Evolutionary conservation across 441 rosid species (phyloP), one percentile per base, ranked within the genome.

Genomic region (Jatropha podagrica): DNA sequence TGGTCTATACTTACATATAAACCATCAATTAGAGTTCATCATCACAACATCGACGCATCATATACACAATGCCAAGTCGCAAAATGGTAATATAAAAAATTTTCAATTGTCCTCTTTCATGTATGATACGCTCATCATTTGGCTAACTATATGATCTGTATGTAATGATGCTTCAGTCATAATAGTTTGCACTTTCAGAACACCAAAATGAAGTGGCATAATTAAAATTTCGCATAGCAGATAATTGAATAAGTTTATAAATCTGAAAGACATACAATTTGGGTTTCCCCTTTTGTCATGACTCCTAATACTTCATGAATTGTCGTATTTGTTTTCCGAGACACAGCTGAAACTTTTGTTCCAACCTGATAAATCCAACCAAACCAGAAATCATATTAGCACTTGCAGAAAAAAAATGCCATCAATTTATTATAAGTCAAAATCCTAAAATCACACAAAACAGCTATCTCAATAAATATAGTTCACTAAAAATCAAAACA

Each of bases 291-390:
- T 82, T 82, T 83, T 5, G 97, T 96, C 94, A 90, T 87, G 55
- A 91, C 97, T 79, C 97, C 97, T 40, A 96, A 81, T 49, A 93
- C 96, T 89, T 96, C 99, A 83, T 96, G 97, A 46, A 88, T 90
- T 10, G 98, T 96, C 67, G 99, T 96, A 82, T 96, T 96, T 9
- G 98, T 94, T 84, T 96, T 96, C 81, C 97, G 85, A 5, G 99
- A 96, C 77, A 93, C 96, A 71, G 98, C 98, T 72, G 97, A 88
- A 75, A 96, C 97, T 86, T 94, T 96, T 37, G 91, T 86, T 44
- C 97, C 99, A 74, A 92, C 97, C 95, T 95, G 65, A 11, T 78
- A 69, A 46, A 74, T 48, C 78, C 55, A 63, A 58, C 64, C 15
- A 38, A 64, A 71, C 60, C n/a, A 13, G 59, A 72, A 48, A 68